A percentile compares a stretch with the other conserved stretches of the same genome.
Evolutionary conservation across 768 basidiomycete species (phyloP).

Genomic region (Leccinum imitatum): DNA sequence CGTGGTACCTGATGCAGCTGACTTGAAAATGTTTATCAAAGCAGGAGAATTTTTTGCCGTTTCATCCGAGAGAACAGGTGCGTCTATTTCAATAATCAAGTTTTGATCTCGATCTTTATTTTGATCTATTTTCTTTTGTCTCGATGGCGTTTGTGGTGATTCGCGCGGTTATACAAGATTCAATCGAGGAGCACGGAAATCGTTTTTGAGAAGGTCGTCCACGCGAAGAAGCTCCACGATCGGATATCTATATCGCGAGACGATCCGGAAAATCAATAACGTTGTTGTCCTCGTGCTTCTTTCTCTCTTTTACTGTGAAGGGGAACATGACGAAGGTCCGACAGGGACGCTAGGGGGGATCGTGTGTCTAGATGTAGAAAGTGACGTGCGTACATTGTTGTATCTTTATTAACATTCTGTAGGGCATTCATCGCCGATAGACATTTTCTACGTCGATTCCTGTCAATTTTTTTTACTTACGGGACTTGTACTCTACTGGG

Average conservation of each 20-base stretch:
- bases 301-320: neutral
- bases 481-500: neutral
- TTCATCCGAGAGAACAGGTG: constrained; percentile 16
- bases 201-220: constrained; percentile 18
- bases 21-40: constrained; percentile 1
- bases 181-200: constrained; percentile 19
- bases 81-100: neutral
- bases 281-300: neutral
- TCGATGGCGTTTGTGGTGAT: neutral
- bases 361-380: too few relatives aligned
- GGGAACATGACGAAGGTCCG: neutral
- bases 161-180: constrained; percentile 5
- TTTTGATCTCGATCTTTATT: neutral
- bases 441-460: neutral
- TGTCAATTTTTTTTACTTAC: neutral
- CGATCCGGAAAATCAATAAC: neutral
- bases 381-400: neutral
- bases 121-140: neutral
- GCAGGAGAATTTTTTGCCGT: constrained; percentile 14
- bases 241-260: constrained; percentile 5
- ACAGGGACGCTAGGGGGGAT: neutral
- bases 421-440: neutral
- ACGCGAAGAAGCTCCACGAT: constrained; percentile 15
- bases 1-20: constrained; percentile 6
- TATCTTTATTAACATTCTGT: neutral